A percentile compares a stretch with the other conserved stretches of the same genome.
Conservation (phyloP, 2,329 filamentous ascomycete genomes). For the Fusarium decemcellulare region DNA sequence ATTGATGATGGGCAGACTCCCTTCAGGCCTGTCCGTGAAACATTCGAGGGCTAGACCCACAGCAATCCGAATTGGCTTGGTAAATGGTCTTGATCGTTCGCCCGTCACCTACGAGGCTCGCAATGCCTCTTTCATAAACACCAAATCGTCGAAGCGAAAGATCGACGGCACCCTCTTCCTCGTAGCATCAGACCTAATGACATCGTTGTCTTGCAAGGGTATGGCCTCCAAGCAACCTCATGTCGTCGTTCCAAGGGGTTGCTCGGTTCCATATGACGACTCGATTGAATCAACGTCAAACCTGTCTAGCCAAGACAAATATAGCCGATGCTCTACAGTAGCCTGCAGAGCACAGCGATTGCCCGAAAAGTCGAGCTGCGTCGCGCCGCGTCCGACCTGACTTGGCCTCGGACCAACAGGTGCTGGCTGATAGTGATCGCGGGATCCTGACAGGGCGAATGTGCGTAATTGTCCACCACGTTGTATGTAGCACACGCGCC, state of each 20-base stretch:
- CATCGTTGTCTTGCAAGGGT: conserved; percentile 23
- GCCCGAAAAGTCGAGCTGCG: conserved; percentile 50
- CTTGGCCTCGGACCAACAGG: conserved; percentile 44
- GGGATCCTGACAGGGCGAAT: conserved; percentile 45
- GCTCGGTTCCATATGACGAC: conserved; percentile 26
- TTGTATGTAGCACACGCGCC: conserved; percentile 47
- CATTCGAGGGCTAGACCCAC: conserved; percentile 44
- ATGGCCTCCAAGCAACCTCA: conserved; percentile 26
- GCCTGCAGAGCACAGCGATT: conserved; percentile 42
- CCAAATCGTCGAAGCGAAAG: conserved; percentile 14
- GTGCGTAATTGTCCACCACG: conserved; percentile 43
- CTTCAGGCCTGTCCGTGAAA: conserved; percentile 35
- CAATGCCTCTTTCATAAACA: conserved; percentile 20
- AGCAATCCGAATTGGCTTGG: conserved; percentile 30
- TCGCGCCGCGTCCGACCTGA: conserved; percentile 45
- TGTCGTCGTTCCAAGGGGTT: conserved; percentile 18
- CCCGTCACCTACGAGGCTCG: conserved; percentile 13
- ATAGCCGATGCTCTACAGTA: conserved; percentile 43
- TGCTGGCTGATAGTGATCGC: conserved; percentile 46
- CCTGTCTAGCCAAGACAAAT: conserved; percentile 25
- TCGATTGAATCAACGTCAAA: conserved; percentile 23
- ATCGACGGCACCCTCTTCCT: conserved; percentile 18
- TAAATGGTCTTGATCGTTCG: conserved; percentile 20
- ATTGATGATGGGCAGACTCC: conserved; percentile 39
- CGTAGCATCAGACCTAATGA: conserved; percentile 30